Conservation (phyloP, 106 monocot species). For the Acanthochlamys bracteata region DNA sequence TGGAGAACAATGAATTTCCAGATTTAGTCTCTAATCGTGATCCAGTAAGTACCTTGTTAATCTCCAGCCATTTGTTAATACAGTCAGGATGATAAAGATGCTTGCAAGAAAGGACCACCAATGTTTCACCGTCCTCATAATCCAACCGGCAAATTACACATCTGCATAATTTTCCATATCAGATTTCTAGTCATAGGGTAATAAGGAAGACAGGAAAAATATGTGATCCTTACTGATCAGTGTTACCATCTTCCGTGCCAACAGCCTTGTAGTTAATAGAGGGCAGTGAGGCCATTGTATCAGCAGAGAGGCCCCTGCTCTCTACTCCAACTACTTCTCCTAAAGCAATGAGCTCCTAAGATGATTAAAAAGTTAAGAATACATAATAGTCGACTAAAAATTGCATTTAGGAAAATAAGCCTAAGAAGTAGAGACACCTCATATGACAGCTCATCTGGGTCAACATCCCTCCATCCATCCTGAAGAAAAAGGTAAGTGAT, state of each 20-base stretch:
- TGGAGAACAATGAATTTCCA: too few relatives aligned
- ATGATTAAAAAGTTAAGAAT: background rate
- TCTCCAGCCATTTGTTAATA: slow-evolving; percentile 39
- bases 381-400: background rate
- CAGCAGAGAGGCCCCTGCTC: slow-evolving; percentile 77
- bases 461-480: slow-evolving; percentile 38
- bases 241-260: slow-evolving; percentile 39
- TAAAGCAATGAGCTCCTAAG: slow-evolving; percentile 36
- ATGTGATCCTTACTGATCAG: slow-evolving; percentile 21
- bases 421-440: slow-evolving; percentile 17
- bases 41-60: slow-evolving; percentile 33
- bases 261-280: slow-evolving; percentile 60
- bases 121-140: slow-evolving; percentile 31
- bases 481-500: slow-evolving; percentile 3
- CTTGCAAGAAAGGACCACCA: slow-evolving; percentile 33
- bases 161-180: slow-evolving; percentile 4
- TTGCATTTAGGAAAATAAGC: background rate
- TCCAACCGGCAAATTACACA: slow-evolving; percentile 49
- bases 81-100: slow-evolving; percentile 38
- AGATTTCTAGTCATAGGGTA: background rate
- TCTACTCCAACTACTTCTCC: slow-evolving; percentile 91
- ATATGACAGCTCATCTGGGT: slow-evolving; percentile 46
- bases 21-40: background rate
- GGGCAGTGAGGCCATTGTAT: slow-evolving; percentile 72
- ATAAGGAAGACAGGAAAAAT: background rate